Base-by-base conservation (phyloP, 2,329 filamentous ascomycete species). In the Paracamarosporium sp. region DNA sequence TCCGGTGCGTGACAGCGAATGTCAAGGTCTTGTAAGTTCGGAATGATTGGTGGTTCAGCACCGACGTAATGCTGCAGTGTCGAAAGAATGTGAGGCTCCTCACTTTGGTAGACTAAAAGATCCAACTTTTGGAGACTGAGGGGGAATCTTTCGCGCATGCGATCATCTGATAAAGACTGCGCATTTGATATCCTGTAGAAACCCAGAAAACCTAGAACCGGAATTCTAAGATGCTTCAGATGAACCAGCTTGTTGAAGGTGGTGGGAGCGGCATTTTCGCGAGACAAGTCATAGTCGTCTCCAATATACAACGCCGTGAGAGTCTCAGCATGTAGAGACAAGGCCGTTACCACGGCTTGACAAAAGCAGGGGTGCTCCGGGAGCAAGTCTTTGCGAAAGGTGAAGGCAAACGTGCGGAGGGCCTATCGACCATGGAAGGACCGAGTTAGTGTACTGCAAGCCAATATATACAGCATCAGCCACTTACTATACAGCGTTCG, bases 371-470 rank as follows among this genome's bases (percentile, higher is more conserved):
- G 22, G 20, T 45, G 30, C 17, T 45, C 27, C 5, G 11, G 15
- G 12, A 36, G 4, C 20, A 2, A 9, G 3, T n/a, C 17, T 22
- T 31, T 20, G 28, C 36, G 20, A n/a, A 28, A n/a, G 15, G 46
- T 41, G n/a, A 45, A 46, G 22, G 51, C 51, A 28, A 53, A 53
- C 6, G 38, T 45, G 7, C 43, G 41, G 15, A 53, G 31, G 4
- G 28, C 27, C 51, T 53, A n/a, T 31, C n/a, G 11, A 11, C 33
- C 17, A 53, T 15, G 5, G 12, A 38, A 25, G 30, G 4, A 25
- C 20, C 11, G 11, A 15, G 45, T 45, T 13, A 27, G 31, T 27
- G 8, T 6, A 25, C 5, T 22, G 28, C 15, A 24, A 35, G 5
- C n/a, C n/a, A n/a, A n/a, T 1, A n/a, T 1, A 36, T 11, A 12